Evolutionary conservation across 257 asterid species (phyloP).

Genomic region (Penstemon barbatus): DNA sequence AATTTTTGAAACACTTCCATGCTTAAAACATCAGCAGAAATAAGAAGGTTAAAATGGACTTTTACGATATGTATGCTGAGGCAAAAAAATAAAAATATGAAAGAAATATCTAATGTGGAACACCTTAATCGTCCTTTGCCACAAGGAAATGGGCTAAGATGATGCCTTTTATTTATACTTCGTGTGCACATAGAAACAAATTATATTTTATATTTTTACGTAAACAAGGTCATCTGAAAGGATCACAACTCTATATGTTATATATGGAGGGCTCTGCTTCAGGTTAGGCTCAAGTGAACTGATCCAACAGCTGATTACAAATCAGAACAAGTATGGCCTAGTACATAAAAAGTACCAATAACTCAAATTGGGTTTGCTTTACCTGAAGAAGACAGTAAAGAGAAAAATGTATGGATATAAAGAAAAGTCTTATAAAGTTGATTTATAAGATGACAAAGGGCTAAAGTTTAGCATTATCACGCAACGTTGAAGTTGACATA

Average conservation of each 20-base stretch:
- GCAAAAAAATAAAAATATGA: not conserved
- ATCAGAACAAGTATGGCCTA: not conserved
- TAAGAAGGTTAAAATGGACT: not conserved
- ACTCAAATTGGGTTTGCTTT: not conserved
- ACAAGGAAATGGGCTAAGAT: not conserved
- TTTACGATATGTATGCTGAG: not conserved
- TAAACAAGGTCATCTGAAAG: not conserved
- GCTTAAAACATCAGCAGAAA: not conserved
- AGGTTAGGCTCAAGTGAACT: not conserved
- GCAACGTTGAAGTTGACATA: no score
- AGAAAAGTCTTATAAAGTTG: not conserved
- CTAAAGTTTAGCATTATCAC: not conserved
- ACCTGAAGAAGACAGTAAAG: not conserved
- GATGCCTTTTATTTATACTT: not conserved
- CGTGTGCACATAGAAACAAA: not conserved
- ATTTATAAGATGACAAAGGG: not conserved
- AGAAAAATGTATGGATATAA: not conserved
- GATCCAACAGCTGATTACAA: not conserved
- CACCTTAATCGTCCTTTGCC: conserved; percentile 1
- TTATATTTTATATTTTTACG: no score
- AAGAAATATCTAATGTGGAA: not conserved
- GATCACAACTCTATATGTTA: not conserved
- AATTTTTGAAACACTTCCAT: conserved; percentile 12
- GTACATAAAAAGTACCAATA: not conserved
- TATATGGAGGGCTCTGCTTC: not conserved